Evolutionary conservation across 106 monocot species (phyloP), one percentile per base, ranked within the genome.

Genomic region (Iris macrosiphon): DNA sequence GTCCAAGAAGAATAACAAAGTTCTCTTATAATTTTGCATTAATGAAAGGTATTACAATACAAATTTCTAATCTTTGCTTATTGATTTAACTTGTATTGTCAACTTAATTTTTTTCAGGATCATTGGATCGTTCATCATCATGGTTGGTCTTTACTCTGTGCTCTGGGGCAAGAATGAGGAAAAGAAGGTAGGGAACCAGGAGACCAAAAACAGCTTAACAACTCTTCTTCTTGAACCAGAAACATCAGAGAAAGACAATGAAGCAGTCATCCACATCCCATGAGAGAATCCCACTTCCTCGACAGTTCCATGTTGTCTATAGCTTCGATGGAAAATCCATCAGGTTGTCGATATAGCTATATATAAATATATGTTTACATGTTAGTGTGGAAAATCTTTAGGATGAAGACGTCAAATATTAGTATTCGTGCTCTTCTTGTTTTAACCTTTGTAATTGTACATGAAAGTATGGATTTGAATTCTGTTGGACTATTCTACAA

Each of bases 151-250:
- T 35, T 92, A 92, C 66, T 66, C 65, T 54, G 92, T 92, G 2
- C 66, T 87, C 14, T 92, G 92, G 92, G 92, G 92, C 7, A 92
- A 92, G 65, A 83, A 76, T 55, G 67, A 68, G 49, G 92, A 92
- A 67, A 79, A 45, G 39, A 83, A 63, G 52, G 37, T 5, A 19
- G 31, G 11, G 15, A 50, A 34, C 9, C 28, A 68, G 54, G 66
- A 21, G 16, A 52, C 13, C 12, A 62, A 61, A 32, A 60, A 60
- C 10, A 68, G 69, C 6, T 14, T 87, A 35, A 80, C 64, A 41
- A 63, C 44, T 25, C 71, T 48, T 15, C 82, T 87, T 6, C 71
- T 87, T 41, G 63, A 43, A 7, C 63, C 74, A 40, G 79, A 85
- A 41, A 47, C 55, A 18, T 32, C 52, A 40, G 41, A 70, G 2